Base-by-base conservation (phyloP, 1,284 basidiomycete genomes). In the Cryptococcus floricola region DNA sequence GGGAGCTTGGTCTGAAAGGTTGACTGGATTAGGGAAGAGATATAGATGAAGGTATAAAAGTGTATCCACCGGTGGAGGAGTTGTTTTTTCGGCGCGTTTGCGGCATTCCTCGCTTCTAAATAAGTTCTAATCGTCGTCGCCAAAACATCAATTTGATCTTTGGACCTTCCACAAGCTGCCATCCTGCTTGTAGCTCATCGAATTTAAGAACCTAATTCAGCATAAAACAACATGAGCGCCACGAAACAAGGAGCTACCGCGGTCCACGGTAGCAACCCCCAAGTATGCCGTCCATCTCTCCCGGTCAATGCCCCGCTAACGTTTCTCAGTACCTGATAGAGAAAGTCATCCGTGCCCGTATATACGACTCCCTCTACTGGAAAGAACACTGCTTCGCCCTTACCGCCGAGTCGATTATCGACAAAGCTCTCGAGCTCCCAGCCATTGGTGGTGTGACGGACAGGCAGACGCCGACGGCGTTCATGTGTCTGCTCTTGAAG, bases 331-430 rank as follows among this genome's bases (percentile, higher is more conserved):
- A 87, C 77, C 81, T 99, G 72, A 88, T 99, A 48, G 96, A 98
- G 81, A 96, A 93, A 54, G 89, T 98, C 61, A 93, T 98, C 64
- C 86, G 96, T 48, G 89, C 88, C 68, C 86, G 96, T 57, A 97
- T 99, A 60, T 98, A 97, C 80, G 95, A 98, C 75, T 89, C 89
- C 0, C 78, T 83, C 16, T 99, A 86, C 77, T 99, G 96, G 96
- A 98, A 97, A 77, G 92, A 97, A 71, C 89, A 93, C 59, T 95
- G 91, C 69, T 95, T 95, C 73, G 91, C 91, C 19, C 79, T 95
- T 47, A 93, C 88, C 87, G 93, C 96, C 19, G 93, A 93, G 70
- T 87, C 84, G 39, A 80, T 99, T 48, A 96, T 98, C 61, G 94
- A 98, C 77, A 89, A 89, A 68, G 88, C 94, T 3, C 86, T 93